Base-by-base conservation (phyloP, 1,284 basidiomycete species). In the Pholiota adiposa region DNA sequence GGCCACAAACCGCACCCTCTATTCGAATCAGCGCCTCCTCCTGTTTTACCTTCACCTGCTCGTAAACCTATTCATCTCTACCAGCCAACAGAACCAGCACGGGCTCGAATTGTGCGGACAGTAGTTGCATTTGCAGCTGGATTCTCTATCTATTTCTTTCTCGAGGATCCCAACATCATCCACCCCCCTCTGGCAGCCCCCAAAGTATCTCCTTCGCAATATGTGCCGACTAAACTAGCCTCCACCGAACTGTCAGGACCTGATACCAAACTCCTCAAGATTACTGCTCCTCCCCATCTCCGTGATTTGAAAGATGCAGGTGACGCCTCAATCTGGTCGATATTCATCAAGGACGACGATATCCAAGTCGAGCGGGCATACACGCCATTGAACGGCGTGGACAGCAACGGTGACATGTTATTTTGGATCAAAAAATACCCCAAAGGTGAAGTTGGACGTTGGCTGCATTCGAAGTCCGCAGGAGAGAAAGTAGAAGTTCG, bases 341-440 rank as follows among this genome's bases (percentile, higher is more conserved):
- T 95, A 18, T 94, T 83, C 70, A 80, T 94, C 70, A 94, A 94
- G 67, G 91, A 95, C 68, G 89, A 90, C 63, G 92, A 93, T 65
- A 90, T 95, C 19, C 93, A 94, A 72, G 90, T 94, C n/a, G 92
- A 95, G 69, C 75, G 93, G 52, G 86, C 92, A 3, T 95, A 93
- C 69, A 95, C 93, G 4, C 91, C 92, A 0, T 73, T 93, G 41
- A 80, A 86, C 64, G 88, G 90, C 12, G 76, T 92, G 21, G 86
- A 89, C 58, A 72, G 79, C 60, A 70, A 86, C 34, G 86, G 90
- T 1, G 75, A 78, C 52, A 86, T 92, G 79, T 75, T 75, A 46
- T 83, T 93, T 51, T 93, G 91, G 89, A 80, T 94, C 34, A 92
- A 92, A 75, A 84, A 79, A 63, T 95, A 94, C 66, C 81, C 84